Evolutionary conservation across 352 stramenopile genomes (phyloP).

Genomic region (Phytophthora podocarpi): DNA sequence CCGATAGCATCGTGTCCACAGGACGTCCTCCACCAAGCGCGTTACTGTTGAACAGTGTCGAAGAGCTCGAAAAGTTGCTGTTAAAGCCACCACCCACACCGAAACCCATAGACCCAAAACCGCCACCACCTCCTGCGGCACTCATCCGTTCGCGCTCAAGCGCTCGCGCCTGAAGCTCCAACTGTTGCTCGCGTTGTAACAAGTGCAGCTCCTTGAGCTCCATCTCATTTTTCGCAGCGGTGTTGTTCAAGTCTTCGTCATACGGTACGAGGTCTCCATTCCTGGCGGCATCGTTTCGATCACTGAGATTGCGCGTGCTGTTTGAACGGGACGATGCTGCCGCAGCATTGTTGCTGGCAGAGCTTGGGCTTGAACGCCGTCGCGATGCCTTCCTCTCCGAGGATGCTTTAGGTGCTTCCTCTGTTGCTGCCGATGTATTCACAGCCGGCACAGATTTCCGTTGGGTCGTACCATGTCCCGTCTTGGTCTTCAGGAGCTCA

Average conservation of each 20-base stretch:
- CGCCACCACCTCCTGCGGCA: slow-evolving; percentile 19
- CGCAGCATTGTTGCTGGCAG: slow-evolving; percentile 8
- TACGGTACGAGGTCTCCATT: slow-evolving; percentile 59
- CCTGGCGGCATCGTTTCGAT: slow-evolving; percentile 11
- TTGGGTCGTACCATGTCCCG: slow-evolving; percentile 31
- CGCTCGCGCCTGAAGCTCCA: slow-evolving; percentile 54
- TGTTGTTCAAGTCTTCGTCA: slow-evolving; percentile 40
- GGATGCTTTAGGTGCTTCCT: slow-evolving; percentile 18
- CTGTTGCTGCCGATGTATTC: slow-evolving; percentile 16
- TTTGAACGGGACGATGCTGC: slow-evolving; percentile 25
- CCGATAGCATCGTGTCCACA: slow-evolving; percentile 52
- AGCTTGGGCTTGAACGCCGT: slow-evolving; percentile 39
- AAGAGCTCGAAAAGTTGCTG: slow-evolving; percentile 34
- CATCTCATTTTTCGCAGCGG: slow-evolving; percentile 48
- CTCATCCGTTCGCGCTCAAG: slow-evolving; percentile 45
- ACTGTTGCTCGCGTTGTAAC: slow-evolving; percentile 54
- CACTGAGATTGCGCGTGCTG: slow-evolving; percentile 13
- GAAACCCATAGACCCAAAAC: slow-evolving; percentile 33
- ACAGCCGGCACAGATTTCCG: slow-evolving; percentile 37
- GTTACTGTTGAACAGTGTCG: slow-evolving; percentile 34
- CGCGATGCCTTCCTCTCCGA: slow-evolving; percentile 35
- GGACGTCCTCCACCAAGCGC: slow-evolving; percentile 44
- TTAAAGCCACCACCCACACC: slow-evolving; percentile 21
- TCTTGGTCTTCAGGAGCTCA: slow-evolving; percentile 77
- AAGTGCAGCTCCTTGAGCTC: slow-evolving; percentile 62